A percentile compares a stretch with the other conserved stretches of the same genome.
These are phyloP conservation scores for Persicaria maculosa DNA, from an alignment of 148 eudicot genomes.

Conservation along the genomic window DNA sequence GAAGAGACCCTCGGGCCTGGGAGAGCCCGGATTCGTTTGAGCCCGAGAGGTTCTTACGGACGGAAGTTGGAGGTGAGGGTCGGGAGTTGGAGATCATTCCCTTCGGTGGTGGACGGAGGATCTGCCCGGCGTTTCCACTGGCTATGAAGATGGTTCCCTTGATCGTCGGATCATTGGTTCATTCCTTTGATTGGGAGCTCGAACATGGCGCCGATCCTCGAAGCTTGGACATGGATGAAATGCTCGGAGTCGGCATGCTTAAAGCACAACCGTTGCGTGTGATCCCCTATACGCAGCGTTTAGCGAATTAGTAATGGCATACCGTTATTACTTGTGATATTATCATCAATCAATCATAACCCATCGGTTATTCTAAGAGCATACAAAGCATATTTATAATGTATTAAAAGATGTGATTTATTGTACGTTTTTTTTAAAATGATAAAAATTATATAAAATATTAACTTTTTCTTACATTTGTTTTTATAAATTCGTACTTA, in stretches of 20 bases:
- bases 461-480: too few species aligned
- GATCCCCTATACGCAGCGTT: too few species aligned
- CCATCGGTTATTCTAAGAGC: too few species aligned
- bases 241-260: background rate
- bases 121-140: background rate
- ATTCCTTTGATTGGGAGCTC: conserved; percentile 4
- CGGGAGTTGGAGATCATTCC: background rate
- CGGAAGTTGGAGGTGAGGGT: background rate
- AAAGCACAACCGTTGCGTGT: background rate
- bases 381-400: too few species aligned
- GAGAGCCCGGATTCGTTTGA: conserved; percentile 1
- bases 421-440: too few species aligned
- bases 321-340: too few species aligned
- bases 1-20: conserved; percentile 14
- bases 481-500: too few species aligned
- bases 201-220: background rate
- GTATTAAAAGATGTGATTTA: too few species aligned
- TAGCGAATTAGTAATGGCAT: too few species aligned
- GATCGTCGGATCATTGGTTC: background rate
- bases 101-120: background rate
- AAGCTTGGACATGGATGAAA: background rate
- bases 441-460: too few species aligned
- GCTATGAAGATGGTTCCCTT: background rate
- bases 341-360: too few species aligned
- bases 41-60: conserved; percentile 13